Percentiles rank a stretch among this genome's conserved stretches.
These are phyloP conservation scores for Chenopodium berlandieri DNA, from an alignment of 148 eudicot genomes.

Conservation along the genomic window DNA sequence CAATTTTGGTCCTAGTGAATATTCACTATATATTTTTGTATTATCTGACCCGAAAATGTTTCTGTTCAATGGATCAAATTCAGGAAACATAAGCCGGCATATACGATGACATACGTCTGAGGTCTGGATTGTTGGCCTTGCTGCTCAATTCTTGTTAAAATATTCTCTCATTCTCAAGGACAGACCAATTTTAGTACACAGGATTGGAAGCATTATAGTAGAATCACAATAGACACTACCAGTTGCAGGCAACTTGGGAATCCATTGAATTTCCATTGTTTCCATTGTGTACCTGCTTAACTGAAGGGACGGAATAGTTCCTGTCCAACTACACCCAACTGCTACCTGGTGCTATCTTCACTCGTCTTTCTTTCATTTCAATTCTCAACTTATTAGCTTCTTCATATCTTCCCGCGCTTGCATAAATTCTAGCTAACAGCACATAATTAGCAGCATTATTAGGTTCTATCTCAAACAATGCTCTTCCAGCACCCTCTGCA, in stretches of 20 bases:
- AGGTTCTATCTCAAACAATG: constrained; percentile 56
- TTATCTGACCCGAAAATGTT: background rate
- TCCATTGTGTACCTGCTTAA: background rate
- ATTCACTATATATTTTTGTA: background rate
- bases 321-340: constrained; percentile 42
- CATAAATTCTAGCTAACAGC: constrained; percentile 48
- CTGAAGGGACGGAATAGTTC: background rate
- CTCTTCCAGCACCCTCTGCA: constrained; percentile 50
- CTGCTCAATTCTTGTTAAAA: background rate
- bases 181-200: background rate
- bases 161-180: background rate
- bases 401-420: constrained; percentile 46
- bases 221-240: background rate
- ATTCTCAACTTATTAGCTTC: constrained; percentile 47
- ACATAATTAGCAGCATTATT: constrained; percentile 61
- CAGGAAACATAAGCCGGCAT: background rate
- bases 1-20: background rate
- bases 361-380: constrained; percentile 48
- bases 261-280: background rate
- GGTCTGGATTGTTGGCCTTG: background rate
- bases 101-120: background rate
- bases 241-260: background rate
- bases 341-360: constrained; percentile 50
- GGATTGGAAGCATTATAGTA: background rate
- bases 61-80: background rate